Base-by-base conservation (phyloP, 1,284 basidiomycete genomes). In the Tylopilus sp. region DNA sequence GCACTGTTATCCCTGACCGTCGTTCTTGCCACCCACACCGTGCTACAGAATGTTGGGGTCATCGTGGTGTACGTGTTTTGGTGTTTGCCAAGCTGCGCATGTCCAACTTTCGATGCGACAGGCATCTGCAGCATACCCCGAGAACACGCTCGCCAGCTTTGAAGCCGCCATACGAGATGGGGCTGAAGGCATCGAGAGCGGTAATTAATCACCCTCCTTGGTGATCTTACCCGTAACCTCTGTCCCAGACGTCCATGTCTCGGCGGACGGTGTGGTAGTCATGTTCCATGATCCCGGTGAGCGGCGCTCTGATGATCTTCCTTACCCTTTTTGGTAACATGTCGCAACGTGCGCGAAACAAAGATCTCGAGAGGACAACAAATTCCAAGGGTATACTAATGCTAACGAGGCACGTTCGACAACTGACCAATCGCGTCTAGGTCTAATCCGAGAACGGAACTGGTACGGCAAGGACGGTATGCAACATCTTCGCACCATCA, bases 241-340 rank as follows among this genome's bases (percentile, higher is more conserved):
- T 65, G 70, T 68, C 69, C 57, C 81, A 94, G 95, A 98, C 79
- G 93, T 98, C 58, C 96, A 98, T 71, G 88, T 97, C 65, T 95
- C 95, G 44, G 71, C 79, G 57, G 96, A 98, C 73, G 77, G 86
- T 61, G 83, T 92, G 42, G 88, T 98, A 41, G 71, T 98, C 54
- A 94, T 98, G 91, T 97, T 96, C 71, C 94, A 97, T 68, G 95
- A 98, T 70, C 89, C 92, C 11, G 81, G 87, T 86, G 58, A 61
- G 82, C 64, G 29, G 49, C 52, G 64, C n/a, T 38, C 49, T n/a
- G 29, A 55, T 45, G 53, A 47, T 59, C 54, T n/a, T 38, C 57
- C 18, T 61, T 60, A 15, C 50, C 51, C 15, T 42, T 52, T 63
- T 54, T 33, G 54, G 55, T 55, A 55, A 59, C 55, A 25, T 16